These are phyloP conservation scores for Breynia disticha DNA, from an alignment of 441 rosid species.

Conservation along the genomic window DNA sequence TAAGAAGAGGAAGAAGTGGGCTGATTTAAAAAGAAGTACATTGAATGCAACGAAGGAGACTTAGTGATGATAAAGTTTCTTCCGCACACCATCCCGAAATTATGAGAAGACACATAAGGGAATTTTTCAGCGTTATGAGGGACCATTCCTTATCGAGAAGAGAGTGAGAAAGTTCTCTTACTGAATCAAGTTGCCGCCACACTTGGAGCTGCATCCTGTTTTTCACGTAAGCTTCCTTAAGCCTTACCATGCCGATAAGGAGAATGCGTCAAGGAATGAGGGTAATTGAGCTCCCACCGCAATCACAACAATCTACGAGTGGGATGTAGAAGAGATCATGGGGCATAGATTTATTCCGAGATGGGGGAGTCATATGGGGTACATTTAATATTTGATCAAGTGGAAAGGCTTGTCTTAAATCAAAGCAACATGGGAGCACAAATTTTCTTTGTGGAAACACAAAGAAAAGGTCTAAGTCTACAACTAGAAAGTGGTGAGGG, in stretches of 20 bases:
- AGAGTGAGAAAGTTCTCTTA: not conserved
- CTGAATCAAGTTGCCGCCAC: not conserved
- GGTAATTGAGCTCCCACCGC: not conserved
- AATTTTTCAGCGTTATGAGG: not conserved
- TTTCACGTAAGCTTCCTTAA: conserved; percentile 2
- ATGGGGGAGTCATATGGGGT: not conserved
- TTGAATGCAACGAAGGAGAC: conserved; percentile 1
- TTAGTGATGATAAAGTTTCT: not conserved
- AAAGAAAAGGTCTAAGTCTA: too few relatives aligned
- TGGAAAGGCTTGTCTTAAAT: not conserved
- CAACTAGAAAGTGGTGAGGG: too few relatives aligned
- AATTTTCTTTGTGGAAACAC: too few relatives aligned
- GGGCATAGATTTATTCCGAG: not conserved
- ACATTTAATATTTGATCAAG: not conserved
- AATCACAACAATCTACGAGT: not conserved
- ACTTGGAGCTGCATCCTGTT: not conserved
- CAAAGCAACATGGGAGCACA: conserved; percentile 13
- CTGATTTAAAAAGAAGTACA: not conserved
- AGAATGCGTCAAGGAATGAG: not conserved
- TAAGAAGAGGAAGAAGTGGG: conserved; percentile 8
- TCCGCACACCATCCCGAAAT: not conserved
- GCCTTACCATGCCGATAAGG: not conserved
- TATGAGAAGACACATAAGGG: not conserved
- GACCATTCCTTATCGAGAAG: not conserved
- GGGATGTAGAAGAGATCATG: not conserved